A percentile compares a stretch with the other conserved stretches of the same genome.
Evolutionary conservation across 2,329 filamentous ascomycete genomes (phyloP).

Genomic region (Fusarium nematophilum): DNA sequence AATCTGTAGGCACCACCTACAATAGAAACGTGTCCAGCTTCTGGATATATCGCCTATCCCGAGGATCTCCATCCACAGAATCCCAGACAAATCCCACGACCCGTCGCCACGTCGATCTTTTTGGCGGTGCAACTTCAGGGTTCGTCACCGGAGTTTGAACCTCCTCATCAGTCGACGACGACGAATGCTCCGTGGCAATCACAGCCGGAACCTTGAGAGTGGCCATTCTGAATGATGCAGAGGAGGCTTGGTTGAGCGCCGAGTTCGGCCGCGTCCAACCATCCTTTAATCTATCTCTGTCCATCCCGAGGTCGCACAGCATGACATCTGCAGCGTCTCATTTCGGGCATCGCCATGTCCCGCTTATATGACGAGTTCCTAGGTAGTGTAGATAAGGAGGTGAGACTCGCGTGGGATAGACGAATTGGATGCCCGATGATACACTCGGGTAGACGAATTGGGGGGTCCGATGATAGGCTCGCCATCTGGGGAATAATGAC

Average conservation of each 20-base stretch:
- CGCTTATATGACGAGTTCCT: constrained; percentile 16
- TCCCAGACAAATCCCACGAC: constrained; percentile 17
- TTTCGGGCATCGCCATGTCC: constrained; percentile 7
- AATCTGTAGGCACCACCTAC: background rate
- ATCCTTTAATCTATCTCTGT: too few species aligned
- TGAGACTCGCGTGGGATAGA: background rate
- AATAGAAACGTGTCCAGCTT: constrained; percentile 22
- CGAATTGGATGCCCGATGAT: too few species aligned
- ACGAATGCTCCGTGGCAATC: too few species aligned
- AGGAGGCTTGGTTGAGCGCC: too few species aligned
- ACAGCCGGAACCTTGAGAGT: too few species aligned
- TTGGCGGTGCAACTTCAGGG: too few species aligned
- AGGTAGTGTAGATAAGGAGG: too few species aligned
- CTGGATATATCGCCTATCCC: constrained; percentile 16
- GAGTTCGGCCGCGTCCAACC: too few species aligned
- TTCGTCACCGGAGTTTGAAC: too few species aligned
- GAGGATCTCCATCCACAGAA: constrained; percentile 17
- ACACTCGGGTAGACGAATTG: too few species aligned
- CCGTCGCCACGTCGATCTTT: constrained; percentile 8
- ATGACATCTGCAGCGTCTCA: background rate
- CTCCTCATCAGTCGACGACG: too few species aligned
- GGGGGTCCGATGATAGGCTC: background rate
- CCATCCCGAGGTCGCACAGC: background rate
- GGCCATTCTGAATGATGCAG: too few species aligned
- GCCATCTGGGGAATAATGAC: constrained; percentile 1